These are phyloP conservation scores for Diutina pseudorugosa DNA, from an alignment of 1,139 yeast species.

Conservation along the genomic window DNA sequence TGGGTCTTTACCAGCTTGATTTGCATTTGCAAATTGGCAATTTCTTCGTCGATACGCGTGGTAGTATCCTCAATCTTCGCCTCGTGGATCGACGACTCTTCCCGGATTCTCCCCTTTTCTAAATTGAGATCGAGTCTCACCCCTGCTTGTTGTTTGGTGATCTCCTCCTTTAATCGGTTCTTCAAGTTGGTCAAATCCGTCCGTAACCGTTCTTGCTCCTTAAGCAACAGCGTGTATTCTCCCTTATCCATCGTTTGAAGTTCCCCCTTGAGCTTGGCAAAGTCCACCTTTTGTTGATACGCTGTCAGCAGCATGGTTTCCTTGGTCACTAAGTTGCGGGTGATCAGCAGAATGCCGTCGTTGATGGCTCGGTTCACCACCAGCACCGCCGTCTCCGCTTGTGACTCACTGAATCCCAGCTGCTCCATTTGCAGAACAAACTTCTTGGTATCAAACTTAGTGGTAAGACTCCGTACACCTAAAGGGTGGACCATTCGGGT, in stretches of 20 bases:
- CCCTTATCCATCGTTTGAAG: slow-evolving; percentile 78
- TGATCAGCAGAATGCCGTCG: slow-evolving; percentile 69
- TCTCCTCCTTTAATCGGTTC: slow-evolving; percentile 79
- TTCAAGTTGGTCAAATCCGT: slow-evolving; percentile 81
- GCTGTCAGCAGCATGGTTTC: slow-evolving; percentile 75
- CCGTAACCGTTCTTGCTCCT: slow-evolving; percentile 77
- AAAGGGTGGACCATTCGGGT: background rate
- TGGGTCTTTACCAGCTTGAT: slow-evolving; percentile 91
- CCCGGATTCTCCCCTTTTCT: slow-evolving; percentile 92
- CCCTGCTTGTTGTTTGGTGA: slow-evolving; percentile 81
- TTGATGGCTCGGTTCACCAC: slow-evolving; percentile 69
- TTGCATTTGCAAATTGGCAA: slow-evolving; percentile 88
- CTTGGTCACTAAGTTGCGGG: slow-evolving; percentile 67
- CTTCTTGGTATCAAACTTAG: slow-evolving; percentile 67
- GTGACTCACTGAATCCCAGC: slow-evolving; percentile 54
- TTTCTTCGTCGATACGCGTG: slow-evolving; percentile 89
- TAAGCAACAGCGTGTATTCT: slow-evolving; percentile 70
- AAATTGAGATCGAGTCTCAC: slow-evolving; percentile 82
- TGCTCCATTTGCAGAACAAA: slow-evolving; percentile 57
- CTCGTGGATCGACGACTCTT: slow-evolving; percentile 86
- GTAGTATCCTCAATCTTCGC: slow-evolving; percentile 90
- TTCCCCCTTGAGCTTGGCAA: slow-evolving; percentile 88
- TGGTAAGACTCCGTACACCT: slow-evolving; percentile 10
- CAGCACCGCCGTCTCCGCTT: slow-evolving; percentile 70
- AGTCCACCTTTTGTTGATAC: slow-evolving; percentile 92